Evolutionary conservation across 768 basidiomycete species (phyloP).

Genomic region (Roridomyces roridus): DNA sequence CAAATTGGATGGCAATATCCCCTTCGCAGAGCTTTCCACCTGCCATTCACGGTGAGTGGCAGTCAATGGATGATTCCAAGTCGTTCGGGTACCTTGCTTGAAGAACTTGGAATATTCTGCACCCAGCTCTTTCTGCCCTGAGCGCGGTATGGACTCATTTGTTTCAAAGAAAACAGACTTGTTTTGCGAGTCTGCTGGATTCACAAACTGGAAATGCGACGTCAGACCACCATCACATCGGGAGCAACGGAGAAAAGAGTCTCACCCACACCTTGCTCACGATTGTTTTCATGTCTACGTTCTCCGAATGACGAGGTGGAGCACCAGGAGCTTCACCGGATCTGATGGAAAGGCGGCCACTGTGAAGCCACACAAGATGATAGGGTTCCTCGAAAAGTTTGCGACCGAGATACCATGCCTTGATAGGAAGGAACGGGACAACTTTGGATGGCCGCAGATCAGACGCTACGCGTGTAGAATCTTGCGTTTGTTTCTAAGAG

Average conservation of each 20-base stretch:
- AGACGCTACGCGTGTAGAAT: too few relatives aligned
- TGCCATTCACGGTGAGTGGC: slow-evolving; percentile 2
- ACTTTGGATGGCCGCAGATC: neutral
- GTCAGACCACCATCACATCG: neutral
- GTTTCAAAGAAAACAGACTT: neutral
- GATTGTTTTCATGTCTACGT: slow-evolving; percentile 2
- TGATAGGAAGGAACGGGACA: slow-evolving; percentile 23
- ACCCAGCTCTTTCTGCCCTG: slow-evolving; percentile 1
- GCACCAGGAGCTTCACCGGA: slow-evolving; percentile 6
- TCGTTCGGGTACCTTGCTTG: slow-evolving; percentile 7
- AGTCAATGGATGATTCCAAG: neutral
- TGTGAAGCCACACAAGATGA: slow-evolving; percentile 2
- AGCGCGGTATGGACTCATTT: neutral
- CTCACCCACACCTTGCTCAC: neutral
- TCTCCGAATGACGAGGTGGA: slow-evolving; percentile 7
- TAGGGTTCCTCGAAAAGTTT: slow-evolving; percentile 22
- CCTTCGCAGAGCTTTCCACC: slow-evolving; percentile 23
- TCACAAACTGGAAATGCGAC: neutral
- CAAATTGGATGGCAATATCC: slow-evolving; percentile 26
- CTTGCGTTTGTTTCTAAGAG: too few relatives aligned
- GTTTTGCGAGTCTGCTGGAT: neutral
- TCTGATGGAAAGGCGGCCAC: slow-evolving; percentile 4
- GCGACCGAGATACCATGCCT: slow-evolving; percentile 32
- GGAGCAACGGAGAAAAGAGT: too few relatives aligned
- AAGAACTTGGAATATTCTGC: neutral